Conservation (phyloP, 2,329 filamentous ascomycete species). For the Fusarium sp. region DNA sequence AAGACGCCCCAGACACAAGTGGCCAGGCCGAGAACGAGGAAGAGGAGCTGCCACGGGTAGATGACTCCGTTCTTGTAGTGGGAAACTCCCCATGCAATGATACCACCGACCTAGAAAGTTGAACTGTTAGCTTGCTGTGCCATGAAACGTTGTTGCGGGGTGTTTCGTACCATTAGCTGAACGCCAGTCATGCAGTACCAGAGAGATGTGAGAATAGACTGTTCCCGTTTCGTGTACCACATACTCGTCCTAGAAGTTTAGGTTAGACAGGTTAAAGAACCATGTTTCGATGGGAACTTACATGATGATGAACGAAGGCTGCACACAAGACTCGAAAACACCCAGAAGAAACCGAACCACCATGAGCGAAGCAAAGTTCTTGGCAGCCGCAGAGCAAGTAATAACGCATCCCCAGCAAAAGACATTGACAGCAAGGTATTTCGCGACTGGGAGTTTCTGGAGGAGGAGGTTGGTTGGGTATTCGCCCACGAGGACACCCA, state of each 20-base stretch:
- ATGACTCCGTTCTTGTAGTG: conserved; percentile 45
- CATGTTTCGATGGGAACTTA: neutral
- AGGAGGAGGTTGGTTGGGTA: conserved; percentile 61
- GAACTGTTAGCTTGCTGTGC: neutral
- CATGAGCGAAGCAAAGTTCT: conserved; percentile 55
- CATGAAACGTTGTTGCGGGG: no score
- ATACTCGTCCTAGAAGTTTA: conserved; percentile 21
- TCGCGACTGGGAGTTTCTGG: conserved; percentile 59
- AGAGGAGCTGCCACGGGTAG: conserved; percentile 54
- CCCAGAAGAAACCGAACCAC: conserved; percentile 58
- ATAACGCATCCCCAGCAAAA: conserved; percentile 58
- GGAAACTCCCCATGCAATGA: conserved; percentile 53
- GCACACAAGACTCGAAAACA: conserved; percentile 59
- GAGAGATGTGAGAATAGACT: conserved; percentile 27
- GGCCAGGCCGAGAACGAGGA: conserved; percentile 55
- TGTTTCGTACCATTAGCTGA: conserved; percentile 47
- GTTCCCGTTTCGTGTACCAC: conserved; percentile 33
- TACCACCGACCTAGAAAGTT: conserved; percentile 47
- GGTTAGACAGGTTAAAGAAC: neutral
- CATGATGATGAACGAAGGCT: conserved; percentile 60
- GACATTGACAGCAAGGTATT: conserved; percentile 57
- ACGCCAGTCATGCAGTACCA: conserved; percentile 53
- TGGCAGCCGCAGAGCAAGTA: conserved; percentile 50
- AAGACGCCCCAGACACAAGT: conserved; percentile 52
- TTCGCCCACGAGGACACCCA: conserved; percentile 58